Evolutionary conservation across 129 eudicot genomes (phyloP), one percentile per base, ranked within the genome.

Genomic region (Logfia minima): DNA sequence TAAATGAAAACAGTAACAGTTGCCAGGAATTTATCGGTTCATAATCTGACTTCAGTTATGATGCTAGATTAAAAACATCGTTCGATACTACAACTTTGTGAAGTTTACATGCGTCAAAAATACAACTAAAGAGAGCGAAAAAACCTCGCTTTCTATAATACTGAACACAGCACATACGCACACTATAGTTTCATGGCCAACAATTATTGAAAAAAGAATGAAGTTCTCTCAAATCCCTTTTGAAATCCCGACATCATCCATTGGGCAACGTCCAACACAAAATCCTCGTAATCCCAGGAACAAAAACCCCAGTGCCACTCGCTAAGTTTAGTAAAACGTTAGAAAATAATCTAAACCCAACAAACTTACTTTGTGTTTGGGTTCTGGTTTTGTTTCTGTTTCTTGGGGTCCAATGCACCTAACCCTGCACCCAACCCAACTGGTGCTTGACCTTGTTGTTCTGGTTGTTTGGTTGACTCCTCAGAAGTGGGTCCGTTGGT

Each of bases 361-460:
- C 55, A 37, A 32, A 45, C 17, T 71, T 73, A 77, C 83, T 87
- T 92, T 29, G 70, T 70, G 18, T 76, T 39, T 13, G n/a, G n/a
- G 55, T 48, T 48, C 7, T 48, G 64, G 34, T 51, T 68, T 24
- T 35, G 88, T 32, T 93, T 88, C 77, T 76, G 85, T 84, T 88
- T 93, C 83, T 92, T 88, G 10, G 87, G 34, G 55, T 90, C 96
- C 89, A 92, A 83, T 4, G 96, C 83, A 51, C 74, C 87, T 32
- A 90, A 81, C 8, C 98, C 97, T 0, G 89, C 32, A 18, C 98
- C 98, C 48, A 93, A 80, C 59, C 98, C 98, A 16, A 84, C 98
- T 0, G 96, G 98, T 2, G 90, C 75, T 63, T 79, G 85, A 59
- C 82, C 85, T 67, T 83, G 83, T 72, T 63, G 45, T 32, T 48